Conservation (phyloP, 2,329 filamentous ascomycete species). For the Penicillium palitans region DNA sequence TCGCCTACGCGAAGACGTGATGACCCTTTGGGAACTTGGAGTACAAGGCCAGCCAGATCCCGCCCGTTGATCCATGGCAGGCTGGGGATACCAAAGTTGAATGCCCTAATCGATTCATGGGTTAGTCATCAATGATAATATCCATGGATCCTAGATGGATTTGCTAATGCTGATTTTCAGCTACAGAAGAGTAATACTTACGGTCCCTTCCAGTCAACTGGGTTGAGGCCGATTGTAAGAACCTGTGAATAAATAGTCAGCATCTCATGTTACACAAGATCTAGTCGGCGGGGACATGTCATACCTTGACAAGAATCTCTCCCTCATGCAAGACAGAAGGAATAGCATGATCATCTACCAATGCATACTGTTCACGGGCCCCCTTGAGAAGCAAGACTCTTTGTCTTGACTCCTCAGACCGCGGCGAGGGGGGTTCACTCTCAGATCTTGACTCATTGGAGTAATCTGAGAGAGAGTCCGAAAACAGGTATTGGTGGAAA, state of each 20-base stretch:
- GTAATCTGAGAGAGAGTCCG: constrained; percentile 6
- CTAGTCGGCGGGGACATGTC: not conserved
- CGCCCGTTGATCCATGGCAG: constrained; percentile 69
- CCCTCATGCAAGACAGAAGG: constrained; percentile 47
- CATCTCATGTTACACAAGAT: not conserved
- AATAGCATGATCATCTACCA: constrained; percentile 48
- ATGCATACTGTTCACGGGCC: constrained; percentile 52
- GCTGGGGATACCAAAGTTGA: constrained; percentile 66
- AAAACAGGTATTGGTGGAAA: constrained; percentile 20
- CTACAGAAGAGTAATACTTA: constrained; percentile 41
- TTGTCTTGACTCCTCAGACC: constrained; percentile 36
- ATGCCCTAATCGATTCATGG: constrained; percentile 54
- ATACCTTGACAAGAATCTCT: constrained; percentile 63
- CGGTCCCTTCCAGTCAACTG: constrained; percentile 75
- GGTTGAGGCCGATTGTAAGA: constrained; percentile 68
- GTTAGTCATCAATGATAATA: not conserved
- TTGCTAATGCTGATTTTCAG: not conserved
- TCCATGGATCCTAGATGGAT: too few species aligned
- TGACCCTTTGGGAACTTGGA: constrained; percentile 45
- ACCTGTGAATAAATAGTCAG: constrained; percentile 36
- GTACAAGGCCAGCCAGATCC: constrained; percentile 67
- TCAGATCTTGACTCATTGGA: constrained; percentile 2
- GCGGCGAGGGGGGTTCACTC: not conserved
- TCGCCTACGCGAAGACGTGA: constrained; percentile 60
- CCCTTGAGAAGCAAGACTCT: constrained; percentile 54